phyloP scores from a whole-genome alignment of 495 filamentous ascomycete genomes.

The Tuber microsphaerosporum region DNA sequence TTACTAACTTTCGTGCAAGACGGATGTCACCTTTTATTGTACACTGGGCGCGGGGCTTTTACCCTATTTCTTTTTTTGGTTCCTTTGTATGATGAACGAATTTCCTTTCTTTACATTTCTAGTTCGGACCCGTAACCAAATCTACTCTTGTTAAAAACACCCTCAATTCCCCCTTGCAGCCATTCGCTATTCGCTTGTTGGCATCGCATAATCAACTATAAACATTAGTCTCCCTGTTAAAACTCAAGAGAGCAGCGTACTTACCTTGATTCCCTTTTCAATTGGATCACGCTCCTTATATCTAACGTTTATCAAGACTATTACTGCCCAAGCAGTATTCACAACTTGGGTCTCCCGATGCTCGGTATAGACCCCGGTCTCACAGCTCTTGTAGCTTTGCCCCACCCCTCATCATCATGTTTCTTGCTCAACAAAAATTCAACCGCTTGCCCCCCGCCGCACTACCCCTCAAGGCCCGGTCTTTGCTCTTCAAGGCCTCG shows the following conservation, averaged over 20 bases:
- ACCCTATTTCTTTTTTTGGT: neutral
- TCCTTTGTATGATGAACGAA: neutral
- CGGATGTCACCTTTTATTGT: neutral
- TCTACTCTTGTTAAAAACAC: slow-evolving; percentile 98
- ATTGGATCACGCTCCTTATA: slow-evolving; percentile 72
- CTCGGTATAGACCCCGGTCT: slow-evolving; percentile 54
- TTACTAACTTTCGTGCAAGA: neutral
- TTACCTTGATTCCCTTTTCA: slow-evolving; percentile 58
- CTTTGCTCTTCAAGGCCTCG: slow-evolving; percentile 70
- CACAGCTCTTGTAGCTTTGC: slow-evolving; percentile 77
- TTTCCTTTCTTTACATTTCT: neutral
- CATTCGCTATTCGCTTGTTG: slow-evolving; percentile 88
- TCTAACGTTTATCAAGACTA: slow-evolving; percentile 74
- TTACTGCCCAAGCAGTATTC: slow-evolving; percentile 84
- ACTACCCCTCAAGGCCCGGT: slow-evolving; percentile 76
- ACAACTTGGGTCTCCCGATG: slow-evolving; percentile 72
- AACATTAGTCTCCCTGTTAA: neutral
- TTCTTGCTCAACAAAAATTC: slow-evolving; percentile 79
- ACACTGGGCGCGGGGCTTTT: neutral
- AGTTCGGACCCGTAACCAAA: slow-evolving; percentile 60
- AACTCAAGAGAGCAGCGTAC: neutral
- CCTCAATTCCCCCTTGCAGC: slow-evolving; percentile 91
- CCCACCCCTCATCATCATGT: slow-evolving; percentile 87
- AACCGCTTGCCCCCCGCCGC: slow-evolving; percentile 61
- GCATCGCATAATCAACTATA: slow-evolving; percentile 65